Base-by-base conservation (phyloP, 805 yeast species). In the Cyberlindnera xylosilytica region DNA sequence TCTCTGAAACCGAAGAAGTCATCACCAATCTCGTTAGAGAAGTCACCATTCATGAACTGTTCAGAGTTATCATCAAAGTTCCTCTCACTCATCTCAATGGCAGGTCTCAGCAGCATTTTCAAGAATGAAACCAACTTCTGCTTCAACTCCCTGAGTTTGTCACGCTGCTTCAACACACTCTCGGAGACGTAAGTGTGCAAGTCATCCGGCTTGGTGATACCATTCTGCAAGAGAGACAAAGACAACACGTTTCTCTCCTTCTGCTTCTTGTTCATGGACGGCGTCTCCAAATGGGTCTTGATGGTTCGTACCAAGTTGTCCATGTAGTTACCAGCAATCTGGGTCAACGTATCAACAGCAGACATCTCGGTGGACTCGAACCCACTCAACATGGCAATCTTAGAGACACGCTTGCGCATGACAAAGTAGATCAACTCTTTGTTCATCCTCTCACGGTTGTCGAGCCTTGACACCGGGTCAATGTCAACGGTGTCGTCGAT, bases 1-100 rank as follows among this genome's bases (percentile, higher is more conserved):
- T 91, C 98, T 58, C 78, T 85, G 70, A 93, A 95, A 0, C 99
- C 99, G 67, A 95, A 95, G 73, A 90, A 93, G 65, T 93, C 99
- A 55, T 91, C 99, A 6, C 98, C 99, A 29, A 93, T 68, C 47
- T 90, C 97, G 54, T 78, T 83, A 1, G 97, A 84, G 61, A 93
- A 93, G 56, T 90, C 97, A 44, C 99, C 99, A 23, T 93, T 85
- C 51, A 91, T 65, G 60, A 90, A 93, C 62, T 91, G 96, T 50
- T 93, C 97, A 55, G 96, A 84, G 56, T 88, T 87, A 58, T 95
- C 99, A 29, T 70, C 79, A 62, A 93, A 93, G 50, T 80, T 84
- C 41, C 76, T 74, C 57, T 90, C 98, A 39, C 76, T 81, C 50
- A 83, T 66, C 46, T 83, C 88, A 20, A 76, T 50, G 1, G 80